Conservation (phyloP, 345 rosid species). For the Rubroshorea leprosula region DNA sequence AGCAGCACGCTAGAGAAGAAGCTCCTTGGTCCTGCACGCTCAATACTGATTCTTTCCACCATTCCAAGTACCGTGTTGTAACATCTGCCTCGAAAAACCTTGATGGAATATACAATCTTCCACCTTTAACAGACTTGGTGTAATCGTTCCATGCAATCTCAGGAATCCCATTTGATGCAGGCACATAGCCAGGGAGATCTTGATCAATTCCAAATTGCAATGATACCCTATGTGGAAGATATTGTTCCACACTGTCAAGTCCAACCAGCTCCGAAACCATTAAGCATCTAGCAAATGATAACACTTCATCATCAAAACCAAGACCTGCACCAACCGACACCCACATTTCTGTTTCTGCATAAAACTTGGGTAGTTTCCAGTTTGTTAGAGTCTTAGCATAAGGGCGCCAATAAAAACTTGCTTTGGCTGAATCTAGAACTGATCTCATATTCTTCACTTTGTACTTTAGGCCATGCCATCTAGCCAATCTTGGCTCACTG, state of each 20-base stretch:
- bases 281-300: conserved; percentile 25
- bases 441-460: conserved; percentile 14
- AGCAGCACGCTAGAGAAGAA: not conserved
- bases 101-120: conserved; percentile 34
- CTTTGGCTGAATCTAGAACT: conserved; percentile 16
- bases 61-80: conserved; percentile 29
- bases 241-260: conserved; percentile 21
- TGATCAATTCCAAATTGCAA: conserved; percentile 40
- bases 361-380: conserved; percentile 18
- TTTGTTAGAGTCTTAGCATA: conserved; percentile 6
- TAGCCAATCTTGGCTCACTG: conserved; percentile 25
- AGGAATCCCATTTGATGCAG: conserved; percentile 11
- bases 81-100: conserved; percentile 21
- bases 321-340: not conserved
- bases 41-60: conserved; percentile 36
- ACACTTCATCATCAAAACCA: conserved; percentile 15
- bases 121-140: conserved; percentile 24
- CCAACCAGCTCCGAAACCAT: conserved; percentile 26
- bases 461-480: conserved; percentile 22
- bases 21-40: not conserved
- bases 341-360: conserved; percentile 19
- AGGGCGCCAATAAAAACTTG: conserved; percentile 29
- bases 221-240: conserved; percentile 34
- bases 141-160: conserved; percentile 30
- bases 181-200: conserved; percentile 26